These are phyloP conservation scores for Russula compacta DNA, from an alignment of 768 basidiomycete genomes.

Conservation along the genomic window DNA sequence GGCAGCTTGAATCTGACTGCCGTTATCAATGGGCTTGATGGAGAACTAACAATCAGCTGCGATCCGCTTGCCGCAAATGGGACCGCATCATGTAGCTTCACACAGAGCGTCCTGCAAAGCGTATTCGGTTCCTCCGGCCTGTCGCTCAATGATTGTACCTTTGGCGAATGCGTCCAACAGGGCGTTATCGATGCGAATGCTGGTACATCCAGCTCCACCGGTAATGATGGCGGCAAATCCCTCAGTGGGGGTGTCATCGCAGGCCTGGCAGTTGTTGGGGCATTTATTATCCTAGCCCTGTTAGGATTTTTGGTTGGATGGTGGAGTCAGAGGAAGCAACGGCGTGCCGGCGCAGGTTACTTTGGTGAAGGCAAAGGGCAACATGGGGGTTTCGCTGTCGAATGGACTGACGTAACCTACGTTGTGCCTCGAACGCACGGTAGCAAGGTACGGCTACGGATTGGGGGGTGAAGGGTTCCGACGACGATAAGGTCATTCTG, in stretches of 20 bases:
- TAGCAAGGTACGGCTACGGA: background rate
- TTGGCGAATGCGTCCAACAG: slow-evolving; percentile 86
- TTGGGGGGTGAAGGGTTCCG: slow-evolving; percentile 7
- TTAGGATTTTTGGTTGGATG: slow-evolving; percentile 55
- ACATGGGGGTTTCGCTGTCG: slow-evolving; percentile 42
- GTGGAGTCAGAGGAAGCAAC: slow-evolving; percentile 52
- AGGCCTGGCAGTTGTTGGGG: slow-evolving; percentile 79
- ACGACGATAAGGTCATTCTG: slow-evolving; percentile 57
- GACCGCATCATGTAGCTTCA: slow-evolving; percentile 62
- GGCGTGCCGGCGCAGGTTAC: slow-evolving; percentile 28
- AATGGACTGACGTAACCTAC: slow-evolving; percentile 66
- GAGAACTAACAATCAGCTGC: slow-evolving; percentile 63
- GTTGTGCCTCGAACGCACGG: slow-evolving; percentile 33
- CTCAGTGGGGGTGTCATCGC: slow-evolving; percentile 83
- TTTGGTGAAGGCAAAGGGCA: slow-evolving; percentile 31
- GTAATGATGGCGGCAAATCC: slow-evolving; percentile 29
- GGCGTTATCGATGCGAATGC: slow-evolving; percentile 55
- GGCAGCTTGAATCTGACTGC: slow-evolving; percentile 39
- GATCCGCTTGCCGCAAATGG: slow-evolving; percentile 36
- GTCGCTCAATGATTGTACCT: slow-evolving; percentile 61
- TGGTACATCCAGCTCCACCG: slow-evolving; percentile 22
- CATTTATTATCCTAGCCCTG: slow-evolving; percentile 48
- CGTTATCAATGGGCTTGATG: slow-evolving; percentile 57
- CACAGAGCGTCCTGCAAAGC: slow-evolving; percentile 53
- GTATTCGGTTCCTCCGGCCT: slow-evolving; percentile 74